Conservation (phyloP, 225 moss, liverwort and hornwort genomes). For the Sphagnum tenellum region DNA sequence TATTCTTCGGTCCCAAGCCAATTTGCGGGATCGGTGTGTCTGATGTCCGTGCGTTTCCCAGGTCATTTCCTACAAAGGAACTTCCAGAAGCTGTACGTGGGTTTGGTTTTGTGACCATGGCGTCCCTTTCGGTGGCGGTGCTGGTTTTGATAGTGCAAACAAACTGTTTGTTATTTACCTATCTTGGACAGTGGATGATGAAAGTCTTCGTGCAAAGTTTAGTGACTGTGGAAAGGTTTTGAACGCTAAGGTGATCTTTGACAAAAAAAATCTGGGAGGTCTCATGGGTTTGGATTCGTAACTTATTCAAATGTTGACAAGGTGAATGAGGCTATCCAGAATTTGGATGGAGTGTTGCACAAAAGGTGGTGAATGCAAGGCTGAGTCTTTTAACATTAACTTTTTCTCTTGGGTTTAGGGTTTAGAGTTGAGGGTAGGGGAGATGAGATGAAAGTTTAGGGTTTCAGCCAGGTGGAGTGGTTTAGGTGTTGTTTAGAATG, state of each 20-base stretch:
- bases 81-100: constrained; percentile 41
- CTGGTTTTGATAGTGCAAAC: constrained; percentile 27
- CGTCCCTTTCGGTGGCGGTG: constrained; percentile 17
- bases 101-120: constrained; percentile 87
- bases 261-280: constrained; percentile 39
- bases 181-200: constrained; percentile 61
- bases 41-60: constrained; percentile 5
- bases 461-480: no score
- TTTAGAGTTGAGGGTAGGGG: no score
- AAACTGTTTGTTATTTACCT: constrained; percentile 87
- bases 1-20: neutral
- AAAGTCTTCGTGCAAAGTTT: constrained; percentile 43
- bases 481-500: no score
- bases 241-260: constrained; percentile 68
- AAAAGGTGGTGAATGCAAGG: no score
- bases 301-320: constrained; percentile 18
- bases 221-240: constrained; percentile 68
- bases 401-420: no score
- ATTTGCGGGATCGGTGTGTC: neutral
- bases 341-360: no score
- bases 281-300: constrained; percentile 49
- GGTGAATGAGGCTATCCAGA: constrained; percentile 22
- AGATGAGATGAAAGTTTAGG: no score
- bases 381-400: no score
- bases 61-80: constrained; percentile 48